Base-by-base conservation (phyloP, 2,329 filamentous ascomycete genomes). In the Fusarium ambrosium region DNA sequence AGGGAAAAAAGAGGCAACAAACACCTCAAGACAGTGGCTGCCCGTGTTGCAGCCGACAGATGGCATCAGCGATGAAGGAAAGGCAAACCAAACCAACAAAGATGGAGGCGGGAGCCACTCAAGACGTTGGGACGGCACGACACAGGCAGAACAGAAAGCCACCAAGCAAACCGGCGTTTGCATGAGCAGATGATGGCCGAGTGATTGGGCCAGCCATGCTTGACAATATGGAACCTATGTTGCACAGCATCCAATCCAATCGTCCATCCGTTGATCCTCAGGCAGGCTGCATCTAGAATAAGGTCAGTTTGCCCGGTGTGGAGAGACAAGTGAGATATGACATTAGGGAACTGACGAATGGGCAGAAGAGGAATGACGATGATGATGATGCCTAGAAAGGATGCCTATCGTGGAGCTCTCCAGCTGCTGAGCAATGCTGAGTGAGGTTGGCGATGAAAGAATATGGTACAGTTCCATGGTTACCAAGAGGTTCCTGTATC, bases 1-100 rank as follows among this genome's bases (percentile, higher is more conserved):
- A 39, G 53, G 43, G 14, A 29, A 58, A 34, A 37, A 32, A 22
- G 14, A 45, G 29, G 56, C 27, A 45, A 13, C 24, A 58, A 27
- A 37, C 66, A 75, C 51, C 48, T n/a, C 24, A 60, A 32, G 70
- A 56, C 34, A 39, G 41, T 59, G 34, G 56, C 48, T 29, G 68
- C 41, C 48, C 27, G 7, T 41, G 36, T 60, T 67, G 62, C 55
- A 63, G 56, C 63, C 48, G 36, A 36, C 37, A 39, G 16, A 64
- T 39, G 62, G 58, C 55, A 61, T 69, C 60, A 68, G 65, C 34
- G 32, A 71, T 14, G 32, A 11, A 41, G 27, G 32, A 62, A n/a
- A 4, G 27, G 43, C 13, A 27, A 27, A 18, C 65, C 65, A 51
- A 64, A 39, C 32, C 32, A 34, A 34, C 32, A 34, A 63, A 58